Base-by-base conservation (phyloP, 345 rosid genomes). In the Eucalyptus curtisii region DNA sequence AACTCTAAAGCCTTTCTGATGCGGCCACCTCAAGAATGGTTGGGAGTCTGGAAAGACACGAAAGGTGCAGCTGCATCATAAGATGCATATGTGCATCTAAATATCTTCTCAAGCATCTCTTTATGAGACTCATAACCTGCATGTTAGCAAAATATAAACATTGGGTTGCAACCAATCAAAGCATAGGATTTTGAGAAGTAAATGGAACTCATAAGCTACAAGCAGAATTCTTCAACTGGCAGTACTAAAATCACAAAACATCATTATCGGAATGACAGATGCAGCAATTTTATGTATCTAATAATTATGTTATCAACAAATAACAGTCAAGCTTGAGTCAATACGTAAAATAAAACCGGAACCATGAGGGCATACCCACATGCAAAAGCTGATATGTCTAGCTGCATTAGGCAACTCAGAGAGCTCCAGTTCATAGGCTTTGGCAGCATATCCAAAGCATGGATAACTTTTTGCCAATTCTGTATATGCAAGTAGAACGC, bases 121-220 rank as follows among this genome's bases (percentile, higher is more conserved):
- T 96, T 99, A 88, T 97, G 98, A 86, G 94, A 97, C 44, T 96
- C 97, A 91, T 97, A 96, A 86, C 99, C 99, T 53, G 98, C 99
- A 99, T 96, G 95, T 79, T 57, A 88, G 19, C 33, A 81, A 88
- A 90, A 17, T 68, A 64, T 87, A 42, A 61, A 37, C 49, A 87
- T 27, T 59, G 31, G 27, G 27, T 37, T 10, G 13, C 71, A 87
- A 71, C 55, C 33, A n/a, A 22, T 87, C 25, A 59, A 57, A 10
- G 55, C 49, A 45, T 33, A 27, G 42, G 49, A 64, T 87, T 22
- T 16, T 49, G 31, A 20, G 48, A 84, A 80, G 20, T 24, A 40
- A 81, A 30, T 40, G 45, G 61, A 88, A 47, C 25, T 85, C 52
- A 30, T 40, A 17, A 30, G 53, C 44, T 30, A 31, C 30, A 12